phyloP scores from a whole-genome alignment of 305 asterid species.

The Ilex paraguariensis region DNA sequence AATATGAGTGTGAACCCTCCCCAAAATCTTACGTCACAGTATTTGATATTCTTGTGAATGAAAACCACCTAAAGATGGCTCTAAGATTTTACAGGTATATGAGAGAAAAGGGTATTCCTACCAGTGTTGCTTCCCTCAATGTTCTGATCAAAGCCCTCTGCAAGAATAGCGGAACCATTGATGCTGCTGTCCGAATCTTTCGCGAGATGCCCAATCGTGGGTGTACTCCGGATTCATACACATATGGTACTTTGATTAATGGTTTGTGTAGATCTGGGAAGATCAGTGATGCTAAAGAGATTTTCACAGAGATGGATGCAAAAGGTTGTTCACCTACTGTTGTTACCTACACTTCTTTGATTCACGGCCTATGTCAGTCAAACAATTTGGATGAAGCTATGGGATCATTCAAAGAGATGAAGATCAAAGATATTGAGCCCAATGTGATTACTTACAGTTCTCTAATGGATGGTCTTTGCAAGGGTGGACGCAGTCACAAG shows the following conservation, averaged over 20 bases:
- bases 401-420: constrained; percentile 68
- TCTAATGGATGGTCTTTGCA: constrained; percentile 84
- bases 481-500: constrained; percentile 67
- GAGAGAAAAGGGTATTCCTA: constrained; percentile 65
- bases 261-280: constrained; percentile 71
- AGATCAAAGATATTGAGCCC: constrained; percentile 60
- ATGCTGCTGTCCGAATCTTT: constrained; percentile 63
- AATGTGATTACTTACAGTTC: constrained; percentile 78
- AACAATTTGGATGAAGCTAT: constrained; percentile 59
- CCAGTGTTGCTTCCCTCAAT: constrained; percentile 60
- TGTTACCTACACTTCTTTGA: constrained; percentile 55
- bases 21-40: constrained; percentile 62
- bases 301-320: constrained; percentile 71
- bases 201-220: constrained; percentile 78
- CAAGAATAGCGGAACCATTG: constrained; percentile 61
- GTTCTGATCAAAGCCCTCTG: constrained; percentile 79
- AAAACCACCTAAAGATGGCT: constrained; percentile 72
- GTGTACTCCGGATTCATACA: constrained; percentile 67
- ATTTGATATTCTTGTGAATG: constrained; percentile 69
- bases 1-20: constrained; percentile 54
- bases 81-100: constrained; percentile 61
- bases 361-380: constrained; percentile 60
- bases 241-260: constrained; percentile 77
- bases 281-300: constrained; percentile 74
- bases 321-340: constrained; percentile 69